Conservation (phyloP, 106 monocot genomes). For the Dendrobium chrysotoxum region DNA sequence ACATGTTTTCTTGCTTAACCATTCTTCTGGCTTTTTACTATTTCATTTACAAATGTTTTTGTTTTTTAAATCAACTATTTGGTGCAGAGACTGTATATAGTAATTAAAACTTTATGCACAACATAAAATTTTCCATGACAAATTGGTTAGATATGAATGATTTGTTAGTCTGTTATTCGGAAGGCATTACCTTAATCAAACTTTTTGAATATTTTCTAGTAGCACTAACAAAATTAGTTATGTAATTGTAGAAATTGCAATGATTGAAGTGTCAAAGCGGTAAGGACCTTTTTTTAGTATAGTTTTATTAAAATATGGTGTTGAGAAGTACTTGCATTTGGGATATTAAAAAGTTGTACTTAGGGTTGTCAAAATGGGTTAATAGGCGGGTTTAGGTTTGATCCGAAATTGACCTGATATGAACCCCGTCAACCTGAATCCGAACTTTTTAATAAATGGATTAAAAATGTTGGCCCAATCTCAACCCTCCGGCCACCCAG, state of each 20-base stretch:
- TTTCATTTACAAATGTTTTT: slow-evolving; percentile 1
- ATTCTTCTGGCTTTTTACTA: not conserved
- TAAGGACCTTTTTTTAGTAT: too few species aligned
- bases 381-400: too few species aligned
- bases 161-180: not conserved
- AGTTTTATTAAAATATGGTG: too few species aligned
- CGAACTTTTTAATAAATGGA: too few species aligned
- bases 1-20: not conserved
- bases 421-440: too few species aligned
- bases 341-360: too few species aligned
- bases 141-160: not conserved
- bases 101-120: not conserved
- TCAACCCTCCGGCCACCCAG: too few species aligned
- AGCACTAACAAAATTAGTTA: not conserved
- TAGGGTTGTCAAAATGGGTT: too few species aligned
- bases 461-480: too few species aligned
- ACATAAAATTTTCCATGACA: not conserved
- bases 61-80: not conserved
- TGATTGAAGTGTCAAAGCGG: not conserved
- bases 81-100: not conserved
- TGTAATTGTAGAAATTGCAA: not conserved
- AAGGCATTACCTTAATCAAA: not conserved
- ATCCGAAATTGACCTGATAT: too few species aligned
- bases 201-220: not conserved
- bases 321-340: too few species aligned